A percentile compares a stretch with the other conserved stretches of the same genome.
phyloP scores from a whole-genome alignment of 345 rosid genomes.

The Euphorbia tirucalli region DNA sequence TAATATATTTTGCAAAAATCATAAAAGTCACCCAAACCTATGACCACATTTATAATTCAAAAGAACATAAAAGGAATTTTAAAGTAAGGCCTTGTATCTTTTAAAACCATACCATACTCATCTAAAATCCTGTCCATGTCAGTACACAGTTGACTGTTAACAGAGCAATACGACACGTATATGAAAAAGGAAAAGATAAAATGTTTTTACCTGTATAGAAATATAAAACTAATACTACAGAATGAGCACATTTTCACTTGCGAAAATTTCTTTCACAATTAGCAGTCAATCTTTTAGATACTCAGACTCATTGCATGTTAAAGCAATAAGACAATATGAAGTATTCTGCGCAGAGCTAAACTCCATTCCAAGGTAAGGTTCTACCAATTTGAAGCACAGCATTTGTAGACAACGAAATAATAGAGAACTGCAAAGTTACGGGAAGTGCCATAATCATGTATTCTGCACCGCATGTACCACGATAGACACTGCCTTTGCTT shows the following conservation, averaged over 20 bases:
- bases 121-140: background rate
- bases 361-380: background rate
- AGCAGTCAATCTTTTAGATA: background rate
- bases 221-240: no score
- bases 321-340: background rate
- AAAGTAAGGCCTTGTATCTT: background rate
- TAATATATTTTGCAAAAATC: background rate
- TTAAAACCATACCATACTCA: background rate
- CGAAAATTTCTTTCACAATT: background rate
- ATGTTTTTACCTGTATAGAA: no score
- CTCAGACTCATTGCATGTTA: background rate
- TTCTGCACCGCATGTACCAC: no score
- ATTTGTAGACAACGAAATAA: no score
- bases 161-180: background rate
- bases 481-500: no score
- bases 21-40: background rate
- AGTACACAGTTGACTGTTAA: background rate
- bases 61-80: background rate
- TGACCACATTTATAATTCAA: background rate
- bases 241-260: background rate
- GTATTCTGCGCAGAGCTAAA: background rate
- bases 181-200: background rate
- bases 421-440: no score
- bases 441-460: no score
- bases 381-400: no score